Evolutionary conservation across 2,329 filamentous ascomycete genomes (phyloP).

Genomic region (Paraconiothyrium brasiliense): DNA sequence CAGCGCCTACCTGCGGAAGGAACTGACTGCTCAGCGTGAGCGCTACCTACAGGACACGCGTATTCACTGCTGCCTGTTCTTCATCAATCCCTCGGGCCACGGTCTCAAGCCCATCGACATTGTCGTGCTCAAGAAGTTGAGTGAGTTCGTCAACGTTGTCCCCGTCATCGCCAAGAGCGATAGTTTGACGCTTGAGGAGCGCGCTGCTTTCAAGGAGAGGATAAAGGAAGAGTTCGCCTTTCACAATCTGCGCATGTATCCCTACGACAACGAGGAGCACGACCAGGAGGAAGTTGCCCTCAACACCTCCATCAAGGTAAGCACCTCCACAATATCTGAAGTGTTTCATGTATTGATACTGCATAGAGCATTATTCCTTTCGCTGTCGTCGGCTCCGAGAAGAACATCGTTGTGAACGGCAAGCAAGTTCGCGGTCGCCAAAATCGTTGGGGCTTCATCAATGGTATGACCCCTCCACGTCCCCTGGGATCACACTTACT

Average conservation of each 20-base stretch:
- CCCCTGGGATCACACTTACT: slow-evolving; percentile 14
- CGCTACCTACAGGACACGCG: slow-evolving; percentile 99
- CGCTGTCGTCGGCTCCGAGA: slow-evolving; percentile 97
- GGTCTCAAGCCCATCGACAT: slow-evolving; percentile 99
- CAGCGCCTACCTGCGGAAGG: slow-evolving; percentile 98
- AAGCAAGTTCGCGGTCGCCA: slow-evolving; percentile 97
- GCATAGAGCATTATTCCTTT: slow-evolving; percentile 89
- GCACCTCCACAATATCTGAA: slow-evolving; percentile 22
- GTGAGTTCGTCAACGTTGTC: slow-evolving; percentile 98
- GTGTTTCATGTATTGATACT: slow-evolving; percentile 44
- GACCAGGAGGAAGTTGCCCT: slow-evolving; percentile 94
- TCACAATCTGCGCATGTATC: slow-evolving; percentile 99
- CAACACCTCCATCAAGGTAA: slow-evolving; percentile 96
- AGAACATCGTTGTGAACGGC: slow-evolving; percentile 95
- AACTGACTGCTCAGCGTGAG: slow-evolving; percentile 98
- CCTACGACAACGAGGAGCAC: slow-evolving; percentile 98
- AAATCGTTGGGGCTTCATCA: slow-evolving; percentile 99
- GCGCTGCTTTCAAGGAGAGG: slow-evolving; percentile 92
- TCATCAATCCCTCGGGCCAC: slow-evolving; percentile 98
- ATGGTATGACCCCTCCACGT: slow-evolving; percentile 54
- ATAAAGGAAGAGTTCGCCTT: slow-evolving; percentile 99
- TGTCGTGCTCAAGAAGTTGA: slow-evolving; percentile 98
- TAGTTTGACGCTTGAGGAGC: slow-evolving; percentile 94
- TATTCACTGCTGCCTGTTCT: slow-evolving; percentile 99
- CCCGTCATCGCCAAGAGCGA: slow-evolving; percentile 99